phyloP scores from a whole-genome alignment of 768 basidiomycete species.

The Chlorophyllum brunneum region DNA sequence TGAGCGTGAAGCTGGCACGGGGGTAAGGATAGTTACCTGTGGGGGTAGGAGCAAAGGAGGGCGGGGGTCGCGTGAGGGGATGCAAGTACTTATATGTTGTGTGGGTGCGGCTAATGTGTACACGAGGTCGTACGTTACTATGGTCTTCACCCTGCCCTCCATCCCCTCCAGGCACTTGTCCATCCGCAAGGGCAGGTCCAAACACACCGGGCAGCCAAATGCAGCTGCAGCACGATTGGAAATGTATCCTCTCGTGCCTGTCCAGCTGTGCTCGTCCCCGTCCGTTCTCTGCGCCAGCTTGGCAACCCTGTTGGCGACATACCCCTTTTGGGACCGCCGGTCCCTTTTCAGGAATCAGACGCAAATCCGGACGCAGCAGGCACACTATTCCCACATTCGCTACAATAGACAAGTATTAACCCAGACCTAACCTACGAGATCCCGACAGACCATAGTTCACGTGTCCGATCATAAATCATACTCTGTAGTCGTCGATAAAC shows the following conservation, averaged over 20 bases:
- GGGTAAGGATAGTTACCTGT: no score
- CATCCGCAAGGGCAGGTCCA: no score
- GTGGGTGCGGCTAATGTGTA: not conserved
- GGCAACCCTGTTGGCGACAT: not conserved
- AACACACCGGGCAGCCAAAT: no score
- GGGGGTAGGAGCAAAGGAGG: no score
- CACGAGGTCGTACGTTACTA: slow-evolving; percentile 5
- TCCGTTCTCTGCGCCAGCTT: not conserved
- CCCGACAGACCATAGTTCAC: slow-evolving; percentile 1
- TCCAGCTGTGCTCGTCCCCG: not conserved
- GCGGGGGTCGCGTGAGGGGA: slow-evolving; percentile 1
- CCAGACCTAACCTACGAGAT: slow-evolving; percentile 9
- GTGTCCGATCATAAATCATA: not conserved
- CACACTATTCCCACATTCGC: slow-evolving; percentile 5
- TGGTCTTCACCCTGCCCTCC: slow-evolving; percentile 1
- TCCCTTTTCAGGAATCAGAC: not conserved
- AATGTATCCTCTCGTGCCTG: not conserved
- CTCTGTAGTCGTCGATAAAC: not conserved
- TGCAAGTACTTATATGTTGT: not conserved
- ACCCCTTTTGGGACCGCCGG: not conserved
- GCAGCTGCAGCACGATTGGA: not conserved
- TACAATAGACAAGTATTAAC: no score
- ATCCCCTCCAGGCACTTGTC: not conserved
- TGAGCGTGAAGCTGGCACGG: no score
- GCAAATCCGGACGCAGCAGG: not conserved